Conservation (phyloP, 495 filamentous ascomycete genomes). For the Aspergillus saccharolyticus region DNA sequence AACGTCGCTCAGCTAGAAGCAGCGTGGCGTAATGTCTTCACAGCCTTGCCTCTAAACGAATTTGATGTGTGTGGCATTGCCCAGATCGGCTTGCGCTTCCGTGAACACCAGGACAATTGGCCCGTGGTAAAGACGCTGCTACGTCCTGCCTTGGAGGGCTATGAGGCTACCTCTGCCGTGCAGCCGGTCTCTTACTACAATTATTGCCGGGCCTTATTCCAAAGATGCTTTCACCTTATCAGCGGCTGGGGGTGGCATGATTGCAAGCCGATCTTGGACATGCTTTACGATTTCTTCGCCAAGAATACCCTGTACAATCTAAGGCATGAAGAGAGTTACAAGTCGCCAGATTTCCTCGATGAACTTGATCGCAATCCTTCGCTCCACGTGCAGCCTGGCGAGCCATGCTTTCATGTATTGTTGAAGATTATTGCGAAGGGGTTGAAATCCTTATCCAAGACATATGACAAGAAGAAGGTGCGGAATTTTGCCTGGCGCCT, state of each 20-base stretch:
- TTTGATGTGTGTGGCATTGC: conserved; percentile 65
- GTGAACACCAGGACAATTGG: conserved; percentile 64
- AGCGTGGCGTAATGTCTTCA: conserved; percentile 70
- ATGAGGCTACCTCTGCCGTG: conserved; percentile 47
- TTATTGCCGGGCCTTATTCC: conserved; percentile 70
- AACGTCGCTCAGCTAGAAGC: conserved; percentile 60
- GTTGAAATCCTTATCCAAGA: conserved; percentile 53
- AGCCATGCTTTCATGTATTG: conserved; percentile 90
- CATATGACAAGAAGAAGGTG: conserved; percentile 65
- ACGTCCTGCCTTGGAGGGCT: conserved; percentile 59
- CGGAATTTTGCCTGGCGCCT: conserved; percentile 71
- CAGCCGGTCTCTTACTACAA: conserved; percentile 67
- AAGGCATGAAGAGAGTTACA: conserved; percentile 67
- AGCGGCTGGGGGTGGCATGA: conserved; percentile 80
- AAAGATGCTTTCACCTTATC: conserved; percentile 74
- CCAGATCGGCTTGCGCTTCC: conserved; percentile 51
- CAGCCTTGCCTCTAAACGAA: conserved; percentile 68
- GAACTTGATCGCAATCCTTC: conserved; percentile 58
- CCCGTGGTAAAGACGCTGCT: conserved; percentile 59
- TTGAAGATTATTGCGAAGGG: conserved; percentile 76
- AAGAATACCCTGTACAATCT: conserved; percentile 67
- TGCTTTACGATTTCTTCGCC: conserved; percentile 88
- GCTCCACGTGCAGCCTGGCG: conserved; percentile 57
- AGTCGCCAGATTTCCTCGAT: conserved; percentile 75
- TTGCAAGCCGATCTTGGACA: conserved; percentile 71